These are phyloP conservation scores for Monascus ruber DNA, from an alignment of 2,329 filamentous ascomycete genomes.

Conservation along the genomic window DNA sequence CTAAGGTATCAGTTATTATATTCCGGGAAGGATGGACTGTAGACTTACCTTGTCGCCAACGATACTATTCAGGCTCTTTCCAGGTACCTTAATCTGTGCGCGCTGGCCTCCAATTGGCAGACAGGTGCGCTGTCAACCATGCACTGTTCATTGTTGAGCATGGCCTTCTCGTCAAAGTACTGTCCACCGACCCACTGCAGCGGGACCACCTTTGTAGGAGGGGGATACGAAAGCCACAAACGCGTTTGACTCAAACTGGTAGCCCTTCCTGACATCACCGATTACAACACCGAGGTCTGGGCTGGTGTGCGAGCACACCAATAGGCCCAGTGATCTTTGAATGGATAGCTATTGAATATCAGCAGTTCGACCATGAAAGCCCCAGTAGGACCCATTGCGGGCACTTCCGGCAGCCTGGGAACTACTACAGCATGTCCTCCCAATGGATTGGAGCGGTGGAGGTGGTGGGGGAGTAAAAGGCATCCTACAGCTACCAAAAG, in stretches of 20 bases:
- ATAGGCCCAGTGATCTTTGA: slow-evolving; percentile 30
- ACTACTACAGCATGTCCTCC: background rate
- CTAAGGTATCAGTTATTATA: no score
- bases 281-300: slow-evolving; percentile 13
- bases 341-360: slow-evolving; percentile 21
- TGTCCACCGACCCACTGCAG: slow-evolving; percentile 20
- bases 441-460: background rate
- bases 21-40: no score
- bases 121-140: no score
- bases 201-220: slow-evolving; percentile 11
- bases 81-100: no score
- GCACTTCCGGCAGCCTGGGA: background rate
- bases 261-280: slow-evolving; percentile 22
- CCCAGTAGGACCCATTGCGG: background rate
- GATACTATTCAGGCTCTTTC: no score
- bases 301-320: slow-evolving; percentile 8
- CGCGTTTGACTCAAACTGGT: slow-evolving; percentile 11
- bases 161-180: slow-evolving; percentile 12
- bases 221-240: background rate
- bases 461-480: background rate
- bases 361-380: slow-evolving; percentile 20
- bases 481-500: background rate
- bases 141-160: slow-evolving; percentile 11
- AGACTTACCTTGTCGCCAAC: no score
- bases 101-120: no score